Evolutionary conservation across 352 stramenopile genomes (phyloP).

Genomic region (Phytophthora capsici): DNA sequence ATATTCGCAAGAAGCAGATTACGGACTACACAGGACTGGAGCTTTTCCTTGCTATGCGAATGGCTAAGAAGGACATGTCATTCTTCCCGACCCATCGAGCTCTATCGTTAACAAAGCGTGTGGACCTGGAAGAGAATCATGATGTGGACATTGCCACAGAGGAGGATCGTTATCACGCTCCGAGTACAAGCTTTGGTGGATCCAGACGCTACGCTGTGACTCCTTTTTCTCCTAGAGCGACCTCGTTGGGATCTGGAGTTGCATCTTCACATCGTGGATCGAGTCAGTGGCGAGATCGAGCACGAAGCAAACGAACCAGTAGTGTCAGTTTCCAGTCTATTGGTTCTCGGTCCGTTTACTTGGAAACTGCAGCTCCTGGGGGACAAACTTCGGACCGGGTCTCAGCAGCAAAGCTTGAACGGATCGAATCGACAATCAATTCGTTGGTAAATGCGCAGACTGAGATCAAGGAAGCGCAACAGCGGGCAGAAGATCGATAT

Average conservation of each 20-base stretch:
- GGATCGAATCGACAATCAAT: conserved; percentile 54
- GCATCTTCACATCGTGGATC: conserved; percentile 14
- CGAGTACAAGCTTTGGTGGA: conserved; percentile 16
- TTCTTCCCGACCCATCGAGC: conserved; percentile 79
- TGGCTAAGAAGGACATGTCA: conserved; percentile 78
- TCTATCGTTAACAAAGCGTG: conserved; percentile 52
- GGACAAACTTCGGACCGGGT: conserved; percentile 26
- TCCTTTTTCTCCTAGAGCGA: conserved; percentile 18
- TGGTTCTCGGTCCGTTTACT: conserved; percentile 4
- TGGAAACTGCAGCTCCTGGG: conserved; percentile 1
- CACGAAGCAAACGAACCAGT: conserved; percentile 15
- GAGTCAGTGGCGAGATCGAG: conserved; percentile 18
- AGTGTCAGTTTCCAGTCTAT: conserved; percentile 8
- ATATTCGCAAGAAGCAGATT: conserved; percentile 80
- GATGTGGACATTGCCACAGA: conserved; percentile 9
- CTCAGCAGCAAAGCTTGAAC: conserved; percentile 49
- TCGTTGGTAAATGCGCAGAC: conserved; percentile 39
- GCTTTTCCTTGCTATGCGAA: conserved; percentile 77
- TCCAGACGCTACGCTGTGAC: conserved; percentile 11
- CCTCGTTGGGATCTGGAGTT: conserved; percentile 18
- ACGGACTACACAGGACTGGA: conserved; percentile 85
- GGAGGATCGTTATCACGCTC: conserved; percentile 26
- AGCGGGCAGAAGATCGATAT: conserved; percentile 38
- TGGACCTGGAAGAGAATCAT: conserved; percentile 14
- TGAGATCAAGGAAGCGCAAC: conserved; percentile 58